Evolutionary conservation across 1,139 yeast genomes (phyloP).

Genomic region (Scheffersomyces quercinus): DNA sequence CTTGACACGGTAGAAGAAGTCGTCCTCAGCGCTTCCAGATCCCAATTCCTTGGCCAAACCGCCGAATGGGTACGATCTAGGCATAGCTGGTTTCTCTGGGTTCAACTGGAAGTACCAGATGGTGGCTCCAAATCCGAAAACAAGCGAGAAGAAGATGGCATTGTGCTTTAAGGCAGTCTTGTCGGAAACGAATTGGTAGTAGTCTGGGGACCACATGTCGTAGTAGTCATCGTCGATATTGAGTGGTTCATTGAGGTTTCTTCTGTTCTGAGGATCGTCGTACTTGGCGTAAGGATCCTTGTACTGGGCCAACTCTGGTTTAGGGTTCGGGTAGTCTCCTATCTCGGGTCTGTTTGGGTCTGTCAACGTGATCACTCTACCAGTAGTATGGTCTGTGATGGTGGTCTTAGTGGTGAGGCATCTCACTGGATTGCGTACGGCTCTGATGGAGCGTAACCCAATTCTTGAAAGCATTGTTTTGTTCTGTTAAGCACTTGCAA

Average conservation of each 20-base stretch:
- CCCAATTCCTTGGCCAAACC: slow-evolving; percentile 78
- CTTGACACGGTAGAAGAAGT: slow-evolving; percentile 42
- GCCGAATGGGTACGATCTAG: slow-evolving; percentile 71
- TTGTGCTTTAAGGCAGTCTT: slow-evolving; percentile 58
- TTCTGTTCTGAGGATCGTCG: slow-evolving; percentile 81
- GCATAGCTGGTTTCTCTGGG: slow-evolving; percentile 78
- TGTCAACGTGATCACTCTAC: slow-evolving; percentile 42
- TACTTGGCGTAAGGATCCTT: slow-evolving; percentile 73
- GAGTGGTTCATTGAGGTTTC: slow-evolving; percentile 74
- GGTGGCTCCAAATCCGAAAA: slow-evolving; percentile 55
- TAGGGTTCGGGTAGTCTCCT: slow-evolving; percentile 45
- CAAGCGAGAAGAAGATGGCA: slow-evolving; percentile 53
- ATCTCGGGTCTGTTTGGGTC: slow-evolving; percentile 48
- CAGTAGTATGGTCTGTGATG: slow-evolving; percentile 44
- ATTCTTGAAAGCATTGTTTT: neutral
- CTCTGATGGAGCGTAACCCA: slow-evolving; percentile 8
- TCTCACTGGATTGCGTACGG: slow-evolving; percentile 24
- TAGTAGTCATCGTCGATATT: slow-evolving; percentile 70
- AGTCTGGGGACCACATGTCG: slow-evolving; percentile 89
- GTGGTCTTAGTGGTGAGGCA: slow-evolving; percentile 37
- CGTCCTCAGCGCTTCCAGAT: slow-evolving; percentile 54
- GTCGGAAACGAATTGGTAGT: slow-evolving; percentile 61
- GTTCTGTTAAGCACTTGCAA: too few species aligned
- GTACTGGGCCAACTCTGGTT: slow-evolving; percentile 55
- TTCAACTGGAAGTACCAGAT: slow-evolving; percentile 59